Evolutionary conservation across 179 eudicot species (phyloP).

Genomic region (Spinacia oleracea): DNA sequence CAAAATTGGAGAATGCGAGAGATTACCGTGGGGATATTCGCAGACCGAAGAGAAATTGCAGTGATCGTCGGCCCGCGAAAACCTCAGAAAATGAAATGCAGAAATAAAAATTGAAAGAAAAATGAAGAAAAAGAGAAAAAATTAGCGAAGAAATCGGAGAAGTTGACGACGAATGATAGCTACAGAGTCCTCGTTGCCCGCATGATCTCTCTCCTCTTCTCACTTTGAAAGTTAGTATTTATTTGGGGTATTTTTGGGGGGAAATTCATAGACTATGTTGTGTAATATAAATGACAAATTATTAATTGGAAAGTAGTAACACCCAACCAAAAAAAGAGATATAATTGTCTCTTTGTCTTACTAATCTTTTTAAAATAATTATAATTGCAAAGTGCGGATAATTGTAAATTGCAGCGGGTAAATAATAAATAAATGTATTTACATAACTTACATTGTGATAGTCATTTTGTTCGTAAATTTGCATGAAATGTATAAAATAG

Average conservation of each 20-base stretch:
- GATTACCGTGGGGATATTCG: constrained; percentile 31
- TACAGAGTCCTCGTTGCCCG: constrained; percentile 28
- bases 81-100: constrained; percentile 4
- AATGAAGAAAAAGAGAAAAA: constrained; percentile 3
- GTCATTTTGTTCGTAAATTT: too few species aligned
- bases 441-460: too few species aligned
- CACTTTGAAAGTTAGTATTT: not conserved
- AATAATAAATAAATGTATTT: too few species aligned
- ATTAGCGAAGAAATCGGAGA: constrained; percentile 24
- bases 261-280: constrained; percentile 1
- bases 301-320: too few species aligned
- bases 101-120: not conserved
- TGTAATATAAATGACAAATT: not conserved
- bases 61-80: constrained; percentile 33
- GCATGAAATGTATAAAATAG: too few species aligned
- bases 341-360: not conserved
- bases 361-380: not conserved
- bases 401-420: too few species aligned
- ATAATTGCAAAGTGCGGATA: too few species aligned
- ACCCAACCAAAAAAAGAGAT: too few species aligned
- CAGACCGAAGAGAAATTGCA: constrained; percentile 26
- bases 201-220: constrained; percentile 20
- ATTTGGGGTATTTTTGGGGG: constrained; percentile 21
- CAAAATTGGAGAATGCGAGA: not conserved
- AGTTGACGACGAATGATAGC: constrained; percentile 20